These are phyloP conservation scores for Xylaria bambusicola DNA, from an alignment of 495 filamentous ascomycete species.

Conservation along the genomic window DNA sequence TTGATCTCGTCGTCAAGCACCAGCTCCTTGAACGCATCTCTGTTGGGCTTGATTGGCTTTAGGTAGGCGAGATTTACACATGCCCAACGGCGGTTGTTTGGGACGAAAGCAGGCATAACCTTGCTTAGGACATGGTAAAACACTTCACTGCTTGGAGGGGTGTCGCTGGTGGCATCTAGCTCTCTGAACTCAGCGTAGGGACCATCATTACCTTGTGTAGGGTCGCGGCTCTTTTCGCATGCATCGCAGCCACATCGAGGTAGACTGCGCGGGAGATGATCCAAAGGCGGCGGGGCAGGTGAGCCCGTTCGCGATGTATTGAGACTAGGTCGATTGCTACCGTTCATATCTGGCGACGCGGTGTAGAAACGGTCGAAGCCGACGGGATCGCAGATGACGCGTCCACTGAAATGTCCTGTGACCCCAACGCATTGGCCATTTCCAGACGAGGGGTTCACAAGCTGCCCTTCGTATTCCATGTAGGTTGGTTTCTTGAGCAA, in stretches of 20 bases:
- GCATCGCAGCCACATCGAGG: slow-evolving; percentile 30
- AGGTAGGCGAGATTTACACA: slow-evolving; percentile 9
- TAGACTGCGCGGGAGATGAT: slow-evolving; percentile 30
- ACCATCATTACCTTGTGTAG: slow-evolving; percentile 12
- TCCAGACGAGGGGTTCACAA: slow-evolving; percentile 20
- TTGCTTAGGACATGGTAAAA: slow-evolving; percentile 29
- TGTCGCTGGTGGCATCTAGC: slow-evolving; percentile 28
- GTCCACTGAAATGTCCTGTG: slow-evolving; percentile 26
- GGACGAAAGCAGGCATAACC: slow-evolving; percentile 33
- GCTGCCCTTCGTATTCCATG: slow-evolving; percentile 33
- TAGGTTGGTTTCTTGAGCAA: slow-evolving; percentile 36
- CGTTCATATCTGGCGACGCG: slow-evolving; percentile 3
- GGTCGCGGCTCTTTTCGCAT: slow-evolving; percentile 17
- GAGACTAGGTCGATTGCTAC: background rate
- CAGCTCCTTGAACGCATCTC: slow-evolving; percentile 6
- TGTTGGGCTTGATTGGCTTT: slow-evolving; percentile 5
- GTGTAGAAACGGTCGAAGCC: slow-evolving; percentile 29
- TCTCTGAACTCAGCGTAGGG: slow-evolving; percentile 34
- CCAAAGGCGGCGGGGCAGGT: slow-evolving; percentile 16
- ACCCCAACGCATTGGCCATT: slow-evolving; percentile 10
- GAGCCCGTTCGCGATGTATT: slow-evolving; percentile 6
- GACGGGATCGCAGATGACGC: slow-evolving; percentile 36
- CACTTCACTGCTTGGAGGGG: slow-evolving; percentile 27
- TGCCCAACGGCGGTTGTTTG: slow-evolving; percentile 33
- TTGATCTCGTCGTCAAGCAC: slow-evolving; percentile 14